Evolutionary conservation across 2,329 filamentous ascomycete species (phyloP).

Genomic region (Epicoccum sorghinum): DNA sequence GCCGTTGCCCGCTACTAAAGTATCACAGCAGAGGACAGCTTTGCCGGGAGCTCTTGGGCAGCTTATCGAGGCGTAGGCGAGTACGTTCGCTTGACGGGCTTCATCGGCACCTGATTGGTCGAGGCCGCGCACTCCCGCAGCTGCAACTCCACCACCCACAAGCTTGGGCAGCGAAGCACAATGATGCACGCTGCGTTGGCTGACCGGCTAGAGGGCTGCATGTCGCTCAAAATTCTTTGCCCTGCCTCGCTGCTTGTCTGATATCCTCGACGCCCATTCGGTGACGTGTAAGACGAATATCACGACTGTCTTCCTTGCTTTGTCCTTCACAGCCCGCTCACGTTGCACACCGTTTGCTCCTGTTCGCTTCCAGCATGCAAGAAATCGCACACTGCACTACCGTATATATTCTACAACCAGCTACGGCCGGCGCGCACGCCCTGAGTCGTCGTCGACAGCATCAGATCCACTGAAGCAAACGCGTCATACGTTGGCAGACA

Average conservation of each 20-base stretch:
- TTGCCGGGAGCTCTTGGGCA: constrained; percentile 1
- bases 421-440: constrained; percentile 26
- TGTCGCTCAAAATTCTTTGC: constrained; percentile 16
- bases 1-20: constrained; percentile 5
- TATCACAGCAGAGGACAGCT: background rate
- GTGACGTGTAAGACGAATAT: constrained; percentile 23
- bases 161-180: constrained; percentile 14
- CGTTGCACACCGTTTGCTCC: constrained; percentile 41
- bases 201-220: constrained; percentile 15
- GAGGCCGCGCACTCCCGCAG: constrained; percentile 12
- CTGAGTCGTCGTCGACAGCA: constrained; percentile 33
- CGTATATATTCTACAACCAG: constrained; percentile 28
- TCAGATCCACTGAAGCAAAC: constrained; percentile 44
- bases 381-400: constrained; percentile 41
- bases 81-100: constrained; percentile 15
- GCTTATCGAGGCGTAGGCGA: constrained; percentile 20
- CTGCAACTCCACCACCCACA: constrained; percentile 18
- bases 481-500: constrained; percentile 31
- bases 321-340: constrained; percentile 34
- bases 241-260: constrained; percentile 11
- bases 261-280: constrained; percentile 9
- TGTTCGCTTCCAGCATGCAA: constrained; percentile 45
- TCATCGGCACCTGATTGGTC: constrained; percentile 13
- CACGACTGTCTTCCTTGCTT: constrained; percentile 32
- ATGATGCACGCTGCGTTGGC: constrained; percentile 17